Conservation (phyloP, 2,329 filamentous ascomycete genomes). For the Alternaria triticina region DNA sequence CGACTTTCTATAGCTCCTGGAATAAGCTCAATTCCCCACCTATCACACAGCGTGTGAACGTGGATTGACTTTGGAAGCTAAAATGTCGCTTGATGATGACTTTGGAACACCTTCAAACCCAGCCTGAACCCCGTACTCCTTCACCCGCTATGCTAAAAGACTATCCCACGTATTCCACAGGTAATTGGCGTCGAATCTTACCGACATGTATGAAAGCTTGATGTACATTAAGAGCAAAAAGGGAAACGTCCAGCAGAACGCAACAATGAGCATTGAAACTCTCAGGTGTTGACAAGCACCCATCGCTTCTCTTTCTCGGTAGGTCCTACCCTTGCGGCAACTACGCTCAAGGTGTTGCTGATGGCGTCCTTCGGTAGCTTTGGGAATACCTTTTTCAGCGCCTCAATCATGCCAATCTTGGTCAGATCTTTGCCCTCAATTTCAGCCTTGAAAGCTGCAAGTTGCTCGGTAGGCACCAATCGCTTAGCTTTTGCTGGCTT, state of each 20-base stretch:
- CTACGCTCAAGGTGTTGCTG: conserved; percentile 70
- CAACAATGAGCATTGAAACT: not conserved
- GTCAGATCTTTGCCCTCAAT: conserved; percentile 74
- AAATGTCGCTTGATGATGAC: not conserved
- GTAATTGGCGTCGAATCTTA: not conserved
- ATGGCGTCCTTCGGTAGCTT: conserved; percentile 73
- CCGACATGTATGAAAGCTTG: not conserved
- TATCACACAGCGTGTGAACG: not conserved
- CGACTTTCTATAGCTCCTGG: not conserved
- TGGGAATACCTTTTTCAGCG: conserved; percentile 76
- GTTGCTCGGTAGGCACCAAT: conserved; percentile 64
- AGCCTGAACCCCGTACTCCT: not conserved
- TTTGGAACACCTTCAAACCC: not conserved
- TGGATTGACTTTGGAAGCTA: not conserved
- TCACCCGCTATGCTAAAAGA: not conserved
- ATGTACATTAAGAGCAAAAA: not conserved
- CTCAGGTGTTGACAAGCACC: conserved; percentile 48
- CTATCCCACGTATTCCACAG: not conserved
- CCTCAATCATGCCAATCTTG: conserved; percentile 76
- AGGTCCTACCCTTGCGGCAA: conserved; percentile 69
- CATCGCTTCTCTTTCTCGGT: conserved; percentile 71
- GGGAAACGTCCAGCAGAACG: not conserved
- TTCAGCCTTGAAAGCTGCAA: conserved; percentile 71
- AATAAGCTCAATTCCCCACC: not conserved
- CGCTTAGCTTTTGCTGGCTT: conserved; percentile 51